Percentiles rank a stretch among this genome's conserved stretches.
These are phyloP conservation scores for Alisma plantagoaquatica DNA, from an alignment of 106 monocot genomes.

Conservation along the genomic window DNA sequence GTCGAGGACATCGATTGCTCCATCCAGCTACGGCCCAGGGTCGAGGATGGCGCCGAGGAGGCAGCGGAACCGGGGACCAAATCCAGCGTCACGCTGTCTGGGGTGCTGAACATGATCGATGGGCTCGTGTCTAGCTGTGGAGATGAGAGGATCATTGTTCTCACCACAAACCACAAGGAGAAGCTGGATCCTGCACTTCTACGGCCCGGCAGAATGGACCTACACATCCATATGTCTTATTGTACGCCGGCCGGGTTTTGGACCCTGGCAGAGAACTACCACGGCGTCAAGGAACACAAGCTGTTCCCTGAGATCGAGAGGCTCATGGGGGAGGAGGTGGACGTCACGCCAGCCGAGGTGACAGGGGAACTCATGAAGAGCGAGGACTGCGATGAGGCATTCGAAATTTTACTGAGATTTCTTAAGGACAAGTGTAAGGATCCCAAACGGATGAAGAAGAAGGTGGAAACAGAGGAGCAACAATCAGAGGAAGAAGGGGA, in stretches of 20 bases:
- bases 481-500: too few species aligned
- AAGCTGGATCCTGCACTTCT: constrained; percentile 1
- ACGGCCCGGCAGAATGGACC: constrained; percentile 5
- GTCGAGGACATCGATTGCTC: constrained; percentile 28
- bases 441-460: too few species aligned
- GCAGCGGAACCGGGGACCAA: not conserved
- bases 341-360: constrained; percentile 3
- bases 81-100: not conserved
- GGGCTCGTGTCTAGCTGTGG: not conserved
- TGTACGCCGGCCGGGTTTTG: not conserved
- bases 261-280: constrained; percentile 3
- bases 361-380: constrained; percentile 5
- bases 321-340: not conserved
- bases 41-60: not conserved
- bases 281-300: not conserved
- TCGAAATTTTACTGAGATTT: not conserved
- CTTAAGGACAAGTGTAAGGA: not conserved
- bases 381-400: not conserved
- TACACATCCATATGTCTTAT: constrained; percentile 3
- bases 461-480: too few species aligned
- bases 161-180: constrained; percentile 2
- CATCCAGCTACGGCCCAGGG: constrained; percentile 3
- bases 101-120: not conserved
- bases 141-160: constrained; percentile 3
- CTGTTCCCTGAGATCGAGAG: not conserved